Base-by-base conservation (phyloP, 108 stramenopile species). In the Cyclotella cryptica region DNA sequence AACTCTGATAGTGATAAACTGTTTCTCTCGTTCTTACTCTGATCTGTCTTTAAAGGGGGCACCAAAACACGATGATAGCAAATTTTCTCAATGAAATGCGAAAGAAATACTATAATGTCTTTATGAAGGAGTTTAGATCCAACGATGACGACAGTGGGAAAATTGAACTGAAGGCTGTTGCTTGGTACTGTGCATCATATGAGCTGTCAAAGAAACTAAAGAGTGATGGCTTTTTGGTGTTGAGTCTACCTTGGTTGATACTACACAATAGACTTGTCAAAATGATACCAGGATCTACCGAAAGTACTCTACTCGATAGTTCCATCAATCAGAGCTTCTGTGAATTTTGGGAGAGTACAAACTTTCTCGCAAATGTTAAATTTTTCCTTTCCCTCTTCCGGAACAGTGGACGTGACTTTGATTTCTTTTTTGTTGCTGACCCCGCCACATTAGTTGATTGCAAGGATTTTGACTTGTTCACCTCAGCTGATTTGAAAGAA, bases 51-150 rank as follows among this genome's bases (percentile, higher is more conserved):
- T 19, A 8, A 17, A 51, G 49, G 49, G 49, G n/a, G 17, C 49
- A 51, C n/a, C 49, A 51, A 51, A 51, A 51, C 49, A 51, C 49
- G 3, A 51, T 51, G 49, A 51, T 51, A 51, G 17, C 49, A 51
- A 35, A 35, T 35, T 35, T 35, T 35, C 35, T 35, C 35, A 35
- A 35, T 35, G 35, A 35, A 35, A 35, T 35, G 35, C 35, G 35
- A 35, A 35, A 35, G 35, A 35, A 35, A 35, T 35, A 35, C 35
- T 35, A 35, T 35, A 35, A 35, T 35, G 49, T 51, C 19, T 51
- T 51, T 51, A 51, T 51, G n/a, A 19, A 51, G 8, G 49, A 51
- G n/a, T 19, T 51, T 19, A 46, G 45, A 14, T 19, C 49, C 49
- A 8, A 51, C 19, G 19, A 51, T 51, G 49, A 19, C n/a, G 49